phyloP scores from a whole-genome alignment of 2,329 filamentous ascomycete genomes.

The Waltergamsia citrina region DNA sequence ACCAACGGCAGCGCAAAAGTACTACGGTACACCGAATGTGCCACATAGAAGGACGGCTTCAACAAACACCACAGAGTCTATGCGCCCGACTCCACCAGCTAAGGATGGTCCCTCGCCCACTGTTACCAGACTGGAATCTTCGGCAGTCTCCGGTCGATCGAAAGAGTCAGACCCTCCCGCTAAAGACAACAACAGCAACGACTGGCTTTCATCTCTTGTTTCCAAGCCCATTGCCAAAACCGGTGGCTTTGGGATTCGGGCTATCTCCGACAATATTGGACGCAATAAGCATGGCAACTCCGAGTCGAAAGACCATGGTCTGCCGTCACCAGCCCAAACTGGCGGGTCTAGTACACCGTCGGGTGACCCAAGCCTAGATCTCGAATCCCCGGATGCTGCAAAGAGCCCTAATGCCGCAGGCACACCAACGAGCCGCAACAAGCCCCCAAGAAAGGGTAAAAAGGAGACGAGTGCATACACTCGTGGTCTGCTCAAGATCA shows the following conservation, averaged over 20 bases:
- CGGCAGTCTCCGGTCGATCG: conserved; percentile 7
- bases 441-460: conserved; percentile 69
- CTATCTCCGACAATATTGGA: conserved; percentile 70
- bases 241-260: conserved; percentile 61
- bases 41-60: conserved; percentile 54
- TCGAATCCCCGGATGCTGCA: conserved; percentile 61
- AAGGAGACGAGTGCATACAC: conserved; percentile 93
- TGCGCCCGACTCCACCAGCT: conserved; percentile 37
- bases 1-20: conserved; percentile 60
- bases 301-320: conserved; percentile 35
- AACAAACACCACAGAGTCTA: conserved; percentile 45
- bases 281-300: conserved; percentile 3
- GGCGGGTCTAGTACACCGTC: conserved; percentile 67
- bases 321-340: conserved; percentile 61
- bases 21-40: conserved; percentile 45
- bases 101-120: conserved; percentile 46
- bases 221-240: conserved; percentile 40
- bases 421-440: conserved; percentile 37
- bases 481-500: conserved; percentile 71
- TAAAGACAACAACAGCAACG: conserved; percentile 33
- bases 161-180: conserved; percentile 3
- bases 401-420: conserved; percentile 43
- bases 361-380: conserved; percentile 61
- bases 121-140: conserved; percentile 51
- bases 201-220: conserved; percentile 44